These are phyloP conservation scores for Ogataea nitratoaversa DNA, from an alignment of 805 yeast genomes.

Conservation along the genomic window DNA sequence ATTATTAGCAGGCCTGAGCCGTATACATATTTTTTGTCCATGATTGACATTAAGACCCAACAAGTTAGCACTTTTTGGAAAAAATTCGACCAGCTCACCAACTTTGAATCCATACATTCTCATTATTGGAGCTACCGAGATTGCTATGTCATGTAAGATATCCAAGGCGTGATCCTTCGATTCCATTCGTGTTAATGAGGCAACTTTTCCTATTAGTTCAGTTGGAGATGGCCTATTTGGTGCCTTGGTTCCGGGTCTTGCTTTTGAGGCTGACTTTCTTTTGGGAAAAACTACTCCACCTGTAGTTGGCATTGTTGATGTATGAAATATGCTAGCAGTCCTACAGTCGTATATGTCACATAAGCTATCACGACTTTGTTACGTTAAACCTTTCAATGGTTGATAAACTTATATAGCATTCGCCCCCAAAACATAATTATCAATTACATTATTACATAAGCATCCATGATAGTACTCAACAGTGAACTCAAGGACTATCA, in stretches of 20 bases:
- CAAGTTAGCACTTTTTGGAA: conserved; percentile 59
- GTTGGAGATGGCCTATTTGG: conserved; percentile 31
- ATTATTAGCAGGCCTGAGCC: conserved; percentile 61
- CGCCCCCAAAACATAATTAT: too few relatives aligned
- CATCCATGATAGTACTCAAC: too few relatives aligned
- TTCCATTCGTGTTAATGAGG: conserved; percentile 43
- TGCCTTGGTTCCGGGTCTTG: too few relatives aligned
- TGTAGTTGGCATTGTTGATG: background rate
- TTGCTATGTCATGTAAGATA: conserved; percentile 64
- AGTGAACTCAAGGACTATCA: too few relatives aligned
- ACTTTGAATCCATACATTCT: conserved; percentile 62
- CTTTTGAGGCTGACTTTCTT: background rate
- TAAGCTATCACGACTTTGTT: too few relatives aligned
- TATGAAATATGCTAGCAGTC: too few relatives aligned
- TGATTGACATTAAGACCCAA: conserved; percentile 79
- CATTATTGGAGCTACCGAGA: conserved; percentile 74
- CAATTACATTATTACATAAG: too few relatives aligned
- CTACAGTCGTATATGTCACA: too few relatives aligned
- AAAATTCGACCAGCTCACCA: conserved; percentile 71
- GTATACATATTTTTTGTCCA: conserved; percentile 67
- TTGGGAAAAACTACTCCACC: background rate
- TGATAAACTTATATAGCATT: too few relatives aligned
- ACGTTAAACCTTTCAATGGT: too few relatives aligned
- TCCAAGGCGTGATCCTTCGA: conserved; percentile 48
- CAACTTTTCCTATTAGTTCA: conserved; percentile 29